Base-by-base conservation (phyloP, 768 basidiomycete species). In the Suillus americanus region DNA sequence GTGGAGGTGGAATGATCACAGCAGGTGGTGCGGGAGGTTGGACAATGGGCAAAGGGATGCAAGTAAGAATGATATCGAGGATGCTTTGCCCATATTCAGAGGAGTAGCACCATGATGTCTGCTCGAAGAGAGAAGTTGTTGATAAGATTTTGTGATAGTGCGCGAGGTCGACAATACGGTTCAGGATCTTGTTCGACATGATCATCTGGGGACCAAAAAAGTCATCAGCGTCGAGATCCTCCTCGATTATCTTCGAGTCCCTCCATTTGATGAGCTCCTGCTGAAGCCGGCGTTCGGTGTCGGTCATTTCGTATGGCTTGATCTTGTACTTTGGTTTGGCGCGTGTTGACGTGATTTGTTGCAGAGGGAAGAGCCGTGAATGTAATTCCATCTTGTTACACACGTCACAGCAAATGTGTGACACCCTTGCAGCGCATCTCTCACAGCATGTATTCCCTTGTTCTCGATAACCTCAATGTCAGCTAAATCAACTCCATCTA, bases 91-190 rank as follows among this genome's bases (percentile, higher is more conserved):
- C 70, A n/a, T 66, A 64, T 30, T 60, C 50, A 12, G 30, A 16
- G 6, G 67, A 35, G n/a, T 23, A 55, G 23, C 20, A 14, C 76
- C 76, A 77, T 5, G 51, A 33, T 3, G 67, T 71, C 62, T 76
- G 74, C 7, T 66, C 55, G n/a, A 28, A 45, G 43, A 61, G 60
- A 23, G 60, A 20, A 16, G 40, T 41, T 13, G 20, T 43, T 13
- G 28, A 28, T 6, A 25, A 13, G n/a, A 61, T 40, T 28, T 61
- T 61, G 3, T 61, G 33, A 5, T 33, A 25, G 33, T 68, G 71
- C 0, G 72, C 72, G 41, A 74, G 69, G 53, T 67, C 69, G 14
- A n/a, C n/a, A n/a, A n/a, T n/a, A n/a, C n/a, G n/a, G n/a, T n/a
- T n/a, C n/a, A n/a, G n/a, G n/a, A n/a, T n/a, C n/a, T n/a, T n/a